phyloP scores from a whole-genome alignment of 495 filamentous ascomycete species.

The Penicillium bialowiezense region DNA sequence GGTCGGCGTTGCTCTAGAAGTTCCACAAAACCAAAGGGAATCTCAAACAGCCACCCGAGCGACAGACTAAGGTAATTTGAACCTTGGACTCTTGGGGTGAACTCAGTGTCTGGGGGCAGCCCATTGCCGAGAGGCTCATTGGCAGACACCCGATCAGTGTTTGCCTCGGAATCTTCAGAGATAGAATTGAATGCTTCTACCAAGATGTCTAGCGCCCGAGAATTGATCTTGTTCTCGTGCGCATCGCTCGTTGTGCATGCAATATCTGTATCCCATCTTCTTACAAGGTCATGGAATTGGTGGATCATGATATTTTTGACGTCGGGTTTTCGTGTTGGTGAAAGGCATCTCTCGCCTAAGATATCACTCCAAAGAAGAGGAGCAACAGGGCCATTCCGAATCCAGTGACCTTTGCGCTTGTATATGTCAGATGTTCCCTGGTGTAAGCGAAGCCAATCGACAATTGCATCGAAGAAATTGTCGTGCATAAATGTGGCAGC shows the following conservation, averaged over 20 bases:
- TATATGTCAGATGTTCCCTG: not conserved
- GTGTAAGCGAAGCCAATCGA: not conserved
- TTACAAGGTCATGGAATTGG: not conserved
- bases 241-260: not conserved
- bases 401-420: not conserved
- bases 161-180: not conserved
- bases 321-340: not conserved
- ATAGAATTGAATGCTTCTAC: not conserved
- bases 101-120: not conserved
- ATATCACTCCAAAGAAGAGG: conserved; percentile 1
- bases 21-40: conserved; percentile 1
- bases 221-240: not conserved
- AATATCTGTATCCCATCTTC: not conserved
- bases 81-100: not conserved
- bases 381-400: conserved; percentile 1
- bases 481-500: conserved; percentile 1
- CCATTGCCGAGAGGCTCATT: not conserved
- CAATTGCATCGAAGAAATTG: not conserved
- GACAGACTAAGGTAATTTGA: conserved; percentile 1
- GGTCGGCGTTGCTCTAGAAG: conserved; percentile 2
- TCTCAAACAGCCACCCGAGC: not conserved
- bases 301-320: not conserved
- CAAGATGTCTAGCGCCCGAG: not conserved
- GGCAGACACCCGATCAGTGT: not conserved
- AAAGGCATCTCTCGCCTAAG: not conserved